A percentile compares a stretch with the other conserved stretches of the same genome.
These are phyloP conservation scores for Chaetomium cochliodes DNA, from an alignment of 495 filamentous ascomycete species.

Conservation along the genomic window DNA sequence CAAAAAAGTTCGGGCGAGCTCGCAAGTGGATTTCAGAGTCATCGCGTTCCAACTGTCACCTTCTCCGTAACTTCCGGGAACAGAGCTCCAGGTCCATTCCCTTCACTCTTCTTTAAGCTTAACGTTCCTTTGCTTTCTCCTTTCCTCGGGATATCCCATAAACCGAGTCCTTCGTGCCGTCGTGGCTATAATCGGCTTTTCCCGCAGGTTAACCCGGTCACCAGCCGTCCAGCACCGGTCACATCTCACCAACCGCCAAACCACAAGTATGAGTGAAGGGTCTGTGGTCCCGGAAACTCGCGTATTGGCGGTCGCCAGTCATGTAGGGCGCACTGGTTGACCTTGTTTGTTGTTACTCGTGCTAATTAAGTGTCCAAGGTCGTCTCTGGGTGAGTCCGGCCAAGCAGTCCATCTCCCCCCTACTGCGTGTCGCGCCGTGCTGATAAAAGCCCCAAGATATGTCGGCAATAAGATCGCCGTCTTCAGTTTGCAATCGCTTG, in stretches of 20 bases:
- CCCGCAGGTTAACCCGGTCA: background rate
- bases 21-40: slow-evolving; percentile 14
- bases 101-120: background rate
- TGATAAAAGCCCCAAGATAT: slow-evolving; percentile 57
- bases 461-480: slow-evolving; percentile 96
- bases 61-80: background rate
- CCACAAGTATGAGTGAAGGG: slow-evolving; percentile 40
- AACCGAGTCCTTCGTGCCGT: slow-evolving; percentile 8
- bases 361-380: slow-evolving; percentile 56
- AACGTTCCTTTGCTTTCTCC: background rate
- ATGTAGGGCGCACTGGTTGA: slow-evolving; percentile 63
- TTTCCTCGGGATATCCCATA: slow-evolving; percentile 6
- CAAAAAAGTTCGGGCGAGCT: slow-evolving; percentile 18
- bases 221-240: background rate
- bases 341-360: slow-evolving; percentile 12
- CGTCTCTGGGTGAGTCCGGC: slow-evolving; percentile 66
- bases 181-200: slow-evolving; percentile 21
- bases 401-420: background rate
- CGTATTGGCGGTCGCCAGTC: slow-evolving; percentile 92
- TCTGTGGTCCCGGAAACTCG: slow-evolving; percentile 75
- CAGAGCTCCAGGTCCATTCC: background rate
- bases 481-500: slow-evolving; percentile 87
- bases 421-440: background rate
- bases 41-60: background rate
- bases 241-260: background rate